Conservation (phyloP, 495 filamentous ascomycete species). For the Echria macrotheca region DNA sequence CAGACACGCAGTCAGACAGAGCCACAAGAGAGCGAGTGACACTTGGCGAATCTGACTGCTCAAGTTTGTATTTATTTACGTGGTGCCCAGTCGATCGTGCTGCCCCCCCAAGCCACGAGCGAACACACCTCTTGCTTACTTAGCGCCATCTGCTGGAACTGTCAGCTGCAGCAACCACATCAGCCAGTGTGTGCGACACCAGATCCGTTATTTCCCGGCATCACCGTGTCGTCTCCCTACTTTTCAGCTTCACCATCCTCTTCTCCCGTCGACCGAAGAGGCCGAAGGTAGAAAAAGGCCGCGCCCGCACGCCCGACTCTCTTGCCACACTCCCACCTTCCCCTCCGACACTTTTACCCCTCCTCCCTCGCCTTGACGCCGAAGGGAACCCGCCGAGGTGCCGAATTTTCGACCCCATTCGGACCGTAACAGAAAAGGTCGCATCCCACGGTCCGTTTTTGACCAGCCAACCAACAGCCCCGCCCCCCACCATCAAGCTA, state of each 20-base stretch:
- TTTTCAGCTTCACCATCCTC: no score
- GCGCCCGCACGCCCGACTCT: no score
- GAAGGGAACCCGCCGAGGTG: neutral
- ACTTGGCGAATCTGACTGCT: conserved; percentile 3
- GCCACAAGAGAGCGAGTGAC: neutral
- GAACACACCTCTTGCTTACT: neutral
- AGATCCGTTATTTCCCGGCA: conserved; percentile 4
- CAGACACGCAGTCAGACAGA: neutral
- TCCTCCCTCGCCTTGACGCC: neutral
- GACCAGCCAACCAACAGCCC: neutral
- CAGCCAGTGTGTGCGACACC: neutral
- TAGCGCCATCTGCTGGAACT: neutral
- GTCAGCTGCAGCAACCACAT: conserved; percentile 8
- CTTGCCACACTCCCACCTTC: neutral
- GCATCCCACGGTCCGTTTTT: conserved; percentile 11
- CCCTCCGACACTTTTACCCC: neutral
- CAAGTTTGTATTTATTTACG: conserved; percentile 6
- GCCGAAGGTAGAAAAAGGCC: neutral
- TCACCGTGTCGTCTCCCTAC: neutral
- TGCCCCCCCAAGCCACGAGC: neutral
- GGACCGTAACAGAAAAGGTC: conserved; percentile 4
- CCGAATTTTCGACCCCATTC: neutral
- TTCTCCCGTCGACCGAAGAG: neutral
- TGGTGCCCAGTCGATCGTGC: neutral
- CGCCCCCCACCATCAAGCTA: conserved; percentile 5